Evolutionary conservation across 2,329 filamentous ascomycete species (phyloP), one percentile per base, ranked within the genome.

Genomic region (Stachybotrys echinatus): DNA sequence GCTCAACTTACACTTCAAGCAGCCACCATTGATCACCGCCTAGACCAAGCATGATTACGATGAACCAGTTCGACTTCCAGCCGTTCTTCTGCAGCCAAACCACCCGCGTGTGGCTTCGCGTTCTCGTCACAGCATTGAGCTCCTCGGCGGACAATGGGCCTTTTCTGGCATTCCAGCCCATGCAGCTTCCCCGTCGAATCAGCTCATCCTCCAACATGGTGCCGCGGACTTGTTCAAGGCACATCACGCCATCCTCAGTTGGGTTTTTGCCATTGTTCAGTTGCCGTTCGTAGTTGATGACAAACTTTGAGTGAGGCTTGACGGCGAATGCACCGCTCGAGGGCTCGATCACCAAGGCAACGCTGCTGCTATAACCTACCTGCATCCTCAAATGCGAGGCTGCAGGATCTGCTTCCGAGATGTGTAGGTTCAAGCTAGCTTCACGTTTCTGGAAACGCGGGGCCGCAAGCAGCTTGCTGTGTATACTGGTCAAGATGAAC

Each of bases 21-120:
- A 92, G 72, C 83, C 86, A 92, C 88, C 89, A 95, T 53, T 78
- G 79, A 62, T 94, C 88, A 48, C 89, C 88, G 60, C 78, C 76
- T 61, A 88, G 75, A 62, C 85, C 84, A 63, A 90, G 77, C 48
- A 83, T 83, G 43, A 87, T 77, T 55, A 85, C 84, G 38, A 95
- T 71, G 54, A 85, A 81, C 88, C 89, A 96, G 48, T 79, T 73
- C 14, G 78, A 64, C 10, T 76, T 76, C 89, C 92, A 95, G n/a
- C 81, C 83, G 51, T 74, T 74, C 58, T 84, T 85, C 59, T 78
- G 81, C 54, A 95, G 84, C 71, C 91, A 88, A 17, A 84, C 73
- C 34, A 80, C 74, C 50, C 85, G 82, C 52, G 84, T 77, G 47
- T 83, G 74, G 48, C 87, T 81, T 38, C 81, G 75, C 12, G 82